Evolutionary conservation across 805 yeast genomes (phyloP), one percentile per base, ranked within the genome.

Genomic region (Wickerhamomyces rabaulensis): DNA sequence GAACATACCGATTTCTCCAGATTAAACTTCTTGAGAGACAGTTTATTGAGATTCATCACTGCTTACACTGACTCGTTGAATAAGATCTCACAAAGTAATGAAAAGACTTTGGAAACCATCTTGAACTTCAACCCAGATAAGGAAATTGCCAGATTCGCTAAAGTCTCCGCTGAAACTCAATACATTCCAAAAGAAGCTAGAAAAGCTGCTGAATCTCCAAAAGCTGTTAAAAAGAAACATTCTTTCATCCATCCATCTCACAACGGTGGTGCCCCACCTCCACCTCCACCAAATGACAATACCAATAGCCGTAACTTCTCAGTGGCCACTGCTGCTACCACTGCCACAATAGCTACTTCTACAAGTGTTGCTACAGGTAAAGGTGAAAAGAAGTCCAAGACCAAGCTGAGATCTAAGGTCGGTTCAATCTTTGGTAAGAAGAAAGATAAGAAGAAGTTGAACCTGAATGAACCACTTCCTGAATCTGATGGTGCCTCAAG

Each of bases 391-490:
- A 66, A 65, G 48, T 50, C 65, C 17, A 57, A 64, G 43, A 63
- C 63, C 40, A 74, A 73, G 40, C 63, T 87, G 56, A 79, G 79
- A 64, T 84, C 90, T 6, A 80, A 70, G 57, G 84, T 87, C 47
- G 95, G 95, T 9, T 83, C 94, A 1, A 77, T 87, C 51, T 80
- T 87, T 56, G 82, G 85, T 40, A 76, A 80, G 52, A 82, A 78
- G 62, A 80, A 79, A 57, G 64, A 65, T 21, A 66, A 59, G 35
- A 65, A 58, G 40, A 53, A 47, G 20, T 26, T 58, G 16, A 40
- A 48, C 26, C 22, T 51, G 39, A 53, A 33, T 23, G 51, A 49
- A 2, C 21, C 54, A 12, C 9, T 57, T 3, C 52, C 60, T 17
- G 63, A 60, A 41, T 57, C 62, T 8, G 64, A 60, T 41, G 38